Conservation (phyloP, 305 asterid genomes). For the Fraxinus albicans region DNA sequence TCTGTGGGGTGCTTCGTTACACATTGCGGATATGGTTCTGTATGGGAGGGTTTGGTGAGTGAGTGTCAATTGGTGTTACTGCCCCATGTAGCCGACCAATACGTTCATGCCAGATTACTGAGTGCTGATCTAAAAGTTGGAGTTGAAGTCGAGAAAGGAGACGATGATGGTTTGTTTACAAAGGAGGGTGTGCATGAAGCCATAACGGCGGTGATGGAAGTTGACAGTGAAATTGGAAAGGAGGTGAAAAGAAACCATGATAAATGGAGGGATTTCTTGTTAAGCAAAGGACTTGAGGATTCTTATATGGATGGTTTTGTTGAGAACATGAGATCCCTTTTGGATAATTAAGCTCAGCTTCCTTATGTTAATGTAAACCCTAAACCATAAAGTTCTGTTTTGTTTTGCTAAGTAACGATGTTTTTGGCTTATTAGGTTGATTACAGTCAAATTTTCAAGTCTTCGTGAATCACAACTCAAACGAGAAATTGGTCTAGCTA, state of each 20-base stretch:
- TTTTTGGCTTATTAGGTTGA: no score
- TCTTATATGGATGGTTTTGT: constrained; percentile 25
- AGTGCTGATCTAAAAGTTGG: constrained; percentile 52
- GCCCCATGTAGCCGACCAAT: constrained; percentile 61
- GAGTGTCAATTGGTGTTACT: constrained; percentile 60
- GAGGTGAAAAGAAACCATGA: constrained; percentile 27
- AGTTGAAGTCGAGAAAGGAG: constrained; percentile 64
- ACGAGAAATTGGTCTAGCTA: no score
- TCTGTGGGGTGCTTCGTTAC: constrained; percentile 75
- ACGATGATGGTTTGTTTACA: constrained; percentile 50
- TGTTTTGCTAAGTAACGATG: no score
- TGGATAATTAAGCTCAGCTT: background rate
- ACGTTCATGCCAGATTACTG: constrained; percentile 51
- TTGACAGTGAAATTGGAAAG: constrained; percentile 22
- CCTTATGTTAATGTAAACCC: background rate
- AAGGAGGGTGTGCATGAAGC: constrained; percentile 24
- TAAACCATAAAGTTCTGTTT: no score
- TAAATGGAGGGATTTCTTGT: constrained; percentile 28
- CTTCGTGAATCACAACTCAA: no score
- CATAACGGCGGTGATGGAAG: constrained; percentile 27
- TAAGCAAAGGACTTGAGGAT: constrained; percentile 17
- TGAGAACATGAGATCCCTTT: background rate
- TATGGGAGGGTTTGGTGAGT: constrained; percentile 59
- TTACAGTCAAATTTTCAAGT: no score
- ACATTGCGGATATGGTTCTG: constrained; percentile 70